A percentile compares a stretch with the other conserved stretches of the same genome.
Conservation (phyloP, 1,284 basidiomycete species). For the Cryptococcus sp. region DNA sequence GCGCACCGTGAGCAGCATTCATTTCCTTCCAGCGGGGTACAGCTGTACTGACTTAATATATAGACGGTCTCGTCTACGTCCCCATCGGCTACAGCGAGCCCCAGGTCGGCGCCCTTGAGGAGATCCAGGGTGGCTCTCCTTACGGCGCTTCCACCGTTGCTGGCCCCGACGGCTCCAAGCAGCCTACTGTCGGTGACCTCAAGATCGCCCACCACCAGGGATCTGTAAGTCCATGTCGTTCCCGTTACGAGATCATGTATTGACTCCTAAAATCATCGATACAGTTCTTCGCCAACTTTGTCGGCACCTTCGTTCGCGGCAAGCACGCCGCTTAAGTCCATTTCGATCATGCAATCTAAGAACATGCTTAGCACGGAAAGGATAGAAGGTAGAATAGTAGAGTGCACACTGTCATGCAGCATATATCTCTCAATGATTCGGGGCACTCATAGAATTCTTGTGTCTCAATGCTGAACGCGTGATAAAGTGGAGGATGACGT, state of each 20-base stretch:
- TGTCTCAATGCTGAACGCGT: too few species aligned
- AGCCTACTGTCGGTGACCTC: constrained; percentile 65
- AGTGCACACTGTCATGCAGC: too few species aligned
- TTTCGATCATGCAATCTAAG: too few species aligned
- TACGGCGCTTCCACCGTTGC: constrained; percentile 71
- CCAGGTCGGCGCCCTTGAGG: constrained; percentile 61
- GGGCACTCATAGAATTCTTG: too few species aligned
- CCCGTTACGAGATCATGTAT: background rate
- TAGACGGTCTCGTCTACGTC: constrained; percentile 58
- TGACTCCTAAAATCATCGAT: background rate
- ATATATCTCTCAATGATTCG: too few species aligned
- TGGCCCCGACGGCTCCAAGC: constrained; percentile 63
- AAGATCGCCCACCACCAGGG: constrained; percentile 67
- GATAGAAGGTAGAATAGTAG: constrained; percentile 12
- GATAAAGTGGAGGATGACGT: too few species aligned
- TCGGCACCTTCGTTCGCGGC: constrained; percentile 40
- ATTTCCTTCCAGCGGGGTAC: background rate
- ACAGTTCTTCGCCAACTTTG: constrained; percentile 43
- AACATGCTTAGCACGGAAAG: background rate
- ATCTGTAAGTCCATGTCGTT: constrained; percentile 33
- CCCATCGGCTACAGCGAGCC: constrained; percentile 69
- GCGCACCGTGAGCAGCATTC: constrained; percentile 59
- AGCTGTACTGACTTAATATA: background rate
- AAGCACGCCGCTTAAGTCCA: constrained; percentile 20
- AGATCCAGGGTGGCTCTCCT: constrained; percentile 64